Percentiles rank a stretch among this genome's conserved stretches.
These are phyloP conservation scores for Sclerospora graminicola DNA, from an alignment of 352 stramenopile species.

Conservation along the genomic window DNA sequence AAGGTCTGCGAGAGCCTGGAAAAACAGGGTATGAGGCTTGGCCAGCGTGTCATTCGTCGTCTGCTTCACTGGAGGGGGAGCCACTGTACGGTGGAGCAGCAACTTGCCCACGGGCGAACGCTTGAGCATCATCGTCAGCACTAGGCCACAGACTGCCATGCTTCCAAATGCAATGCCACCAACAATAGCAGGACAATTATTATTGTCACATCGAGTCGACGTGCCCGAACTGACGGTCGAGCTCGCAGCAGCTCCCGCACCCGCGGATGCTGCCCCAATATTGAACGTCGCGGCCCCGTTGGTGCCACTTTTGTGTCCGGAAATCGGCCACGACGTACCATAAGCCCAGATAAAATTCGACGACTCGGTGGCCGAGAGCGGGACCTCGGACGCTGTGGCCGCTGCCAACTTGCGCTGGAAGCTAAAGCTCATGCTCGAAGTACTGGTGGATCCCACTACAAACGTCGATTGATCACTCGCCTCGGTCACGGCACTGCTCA, in stretches of 20 bases:
- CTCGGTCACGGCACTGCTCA: slow-evolving; percentile 27
- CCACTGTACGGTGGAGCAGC: slow-evolving; percentile 44
- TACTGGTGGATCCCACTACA: slow-evolving; percentile 23
- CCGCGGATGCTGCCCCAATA: slow-evolving; percentile 20
- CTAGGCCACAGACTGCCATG: slow-evolving; percentile 45
- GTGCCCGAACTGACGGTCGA: slow-evolving; percentile 17
- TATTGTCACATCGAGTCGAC: slow-evolving; percentile 32
- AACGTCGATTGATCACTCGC: slow-evolving; percentile 37
- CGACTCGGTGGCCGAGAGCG: slow-evolving; percentile 21
- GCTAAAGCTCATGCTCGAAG: slow-evolving; percentile 46
- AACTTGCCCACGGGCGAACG: slow-evolving; percentile 24
- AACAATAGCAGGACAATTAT: slow-evolving; percentile 58
- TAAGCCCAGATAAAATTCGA: slow-evolving; percentile 67
- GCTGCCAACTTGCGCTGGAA: slow-evolving; percentile 58
- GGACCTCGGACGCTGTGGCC: slow-evolving; percentile 33
- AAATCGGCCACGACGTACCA: slow-evolving; percentile 55
- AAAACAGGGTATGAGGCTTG: slow-evolving; percentile 31
- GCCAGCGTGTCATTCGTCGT: slow-evolving; percentile 37
- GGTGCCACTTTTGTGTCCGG: slow-evolving; percentile 32
- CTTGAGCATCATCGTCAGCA: slow-evolving; percentile 34
- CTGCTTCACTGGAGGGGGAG: slow-evolving; percentile 32
- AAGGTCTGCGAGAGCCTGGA: slow-evolving; percentile 48
- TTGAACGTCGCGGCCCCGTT: slow-evolving; percentile 44
- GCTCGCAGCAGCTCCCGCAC: slow-evolving; percentile 7
- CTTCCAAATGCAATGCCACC: slow-evolving; percentile 35